Base-by-base conservation (phyloP, 306 rosid species). In the Prunus campanulata region DNA sequence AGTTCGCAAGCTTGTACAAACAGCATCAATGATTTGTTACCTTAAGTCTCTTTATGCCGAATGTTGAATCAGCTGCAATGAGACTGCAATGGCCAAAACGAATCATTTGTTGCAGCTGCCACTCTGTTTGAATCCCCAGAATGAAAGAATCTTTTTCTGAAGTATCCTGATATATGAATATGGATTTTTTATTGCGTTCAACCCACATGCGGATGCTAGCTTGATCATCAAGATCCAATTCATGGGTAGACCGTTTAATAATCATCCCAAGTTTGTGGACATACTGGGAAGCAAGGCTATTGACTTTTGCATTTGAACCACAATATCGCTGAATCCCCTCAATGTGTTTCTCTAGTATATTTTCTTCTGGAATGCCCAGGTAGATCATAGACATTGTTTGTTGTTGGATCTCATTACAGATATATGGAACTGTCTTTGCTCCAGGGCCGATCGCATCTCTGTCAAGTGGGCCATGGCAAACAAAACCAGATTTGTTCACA, bases 341-440 rank as follows among this genome's bases (percentile, higher is more conserved):
- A 35, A 94, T 93, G 84, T 95, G 98, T 72, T 90, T 95, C 89
- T 92, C 99, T 76, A 95, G 83, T 51, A 95, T 83, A 86, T 91
- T 95, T 80, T 91, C 97, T 83, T 92, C 99, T 5, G 99, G 99
- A 82, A 95, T 90, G 63, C 96, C 97, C 59, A 95, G 87, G 88
- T 95, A 92, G 82, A 95, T 92, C 99, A 95, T 92, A 60, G 97
- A 90, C 97, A 95, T 89, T 35, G 97, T 95, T 76, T 92, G 99
- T 76, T 90, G 99, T 81, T 92, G 99, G 89, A 92, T 95, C 81
- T 95, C 96, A 65, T 86, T 89, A 79, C 99, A 86, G 78, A 95
- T 87, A 74, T 95, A 95, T 5, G 97, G 99, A 78, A 92, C 66
- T 72, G 85, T 89, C 76, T 88, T 91, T 61, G 97, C 99, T 71